Evolutionary conservation across 306 rosid genomes (phyloP).

Genomic region (Clitoria ternatea): DNA sequence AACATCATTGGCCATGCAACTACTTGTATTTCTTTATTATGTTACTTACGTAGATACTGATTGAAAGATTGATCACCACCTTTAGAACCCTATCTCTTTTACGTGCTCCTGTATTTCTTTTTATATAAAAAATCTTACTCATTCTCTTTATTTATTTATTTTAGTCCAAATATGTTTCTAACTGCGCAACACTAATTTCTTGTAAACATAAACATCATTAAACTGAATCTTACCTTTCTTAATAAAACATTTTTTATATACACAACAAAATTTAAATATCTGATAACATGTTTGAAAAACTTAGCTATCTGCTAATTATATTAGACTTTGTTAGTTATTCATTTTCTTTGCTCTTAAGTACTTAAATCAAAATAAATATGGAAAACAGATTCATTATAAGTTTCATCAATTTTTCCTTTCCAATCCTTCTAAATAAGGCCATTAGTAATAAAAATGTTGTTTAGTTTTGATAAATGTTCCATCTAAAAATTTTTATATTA

Average conservation of each 20-base stretch:
- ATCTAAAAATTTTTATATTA: no score
- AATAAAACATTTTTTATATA: no score
- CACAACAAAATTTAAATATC: no score
- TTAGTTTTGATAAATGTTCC: no score
- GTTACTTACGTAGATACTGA: neutral
- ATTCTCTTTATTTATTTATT: neutral
- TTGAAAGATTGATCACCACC: neutral
- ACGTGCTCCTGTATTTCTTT: neutral
- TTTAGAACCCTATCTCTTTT: neutral
- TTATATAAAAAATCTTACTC: neutral
- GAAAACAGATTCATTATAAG: neutral
- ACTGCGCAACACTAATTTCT: no score
- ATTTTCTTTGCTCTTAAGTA: neutral
- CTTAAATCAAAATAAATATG: conserved; percentile 6
- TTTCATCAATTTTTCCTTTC: neutral
- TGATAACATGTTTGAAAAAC: no score
- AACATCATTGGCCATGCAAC: conserved; percentile 12
- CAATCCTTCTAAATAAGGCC: neutral
- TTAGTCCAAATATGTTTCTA: no score
- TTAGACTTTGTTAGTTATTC: no score
- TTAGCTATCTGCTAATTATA: no score
- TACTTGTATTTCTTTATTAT: neutral
- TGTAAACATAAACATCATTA: no score
- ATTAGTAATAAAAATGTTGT: no score
- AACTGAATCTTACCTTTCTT: no score